phyloP scores from a whole-genome alignment of 495 filamentous ascomycete genomes.

The Penicillium lividum region DNA sequence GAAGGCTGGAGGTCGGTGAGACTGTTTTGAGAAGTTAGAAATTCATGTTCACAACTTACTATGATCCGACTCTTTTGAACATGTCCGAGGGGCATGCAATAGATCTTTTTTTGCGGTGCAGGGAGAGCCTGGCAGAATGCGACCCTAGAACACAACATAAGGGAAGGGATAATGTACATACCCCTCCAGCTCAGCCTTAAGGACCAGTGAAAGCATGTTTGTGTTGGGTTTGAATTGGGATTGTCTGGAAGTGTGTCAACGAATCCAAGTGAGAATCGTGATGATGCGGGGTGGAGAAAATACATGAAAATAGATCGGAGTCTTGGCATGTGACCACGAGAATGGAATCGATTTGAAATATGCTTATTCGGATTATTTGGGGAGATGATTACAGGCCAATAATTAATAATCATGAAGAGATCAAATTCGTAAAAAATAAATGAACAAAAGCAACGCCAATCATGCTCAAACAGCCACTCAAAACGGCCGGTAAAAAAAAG shows the following conservation, averaged over 20 bases:
- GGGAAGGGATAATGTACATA: constrained; percentile 31
- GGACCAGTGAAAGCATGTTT: constrained; percentile 74
- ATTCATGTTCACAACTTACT: background rate
- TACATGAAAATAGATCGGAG: constrained; percentile 20
- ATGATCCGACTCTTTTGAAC: background rate
- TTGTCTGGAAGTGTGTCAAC: constrained; percentile 11
- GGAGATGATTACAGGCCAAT: background rate
- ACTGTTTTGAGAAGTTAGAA: constrained; percentile 45
- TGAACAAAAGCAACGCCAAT: constrained; percentile 32
- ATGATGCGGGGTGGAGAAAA: constrained; percentile 34
- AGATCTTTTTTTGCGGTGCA: constrained; percentile 7
- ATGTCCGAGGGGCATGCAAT: constrained; percentile 7
- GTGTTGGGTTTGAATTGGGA: constrained; percentile 5
- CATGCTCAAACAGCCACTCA: constrained; percentile 33
- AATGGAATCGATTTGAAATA: background rate
- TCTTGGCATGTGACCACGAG: constrained; percentile 30
- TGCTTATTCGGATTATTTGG: too few relatives aligned
- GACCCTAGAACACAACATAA: background rate
- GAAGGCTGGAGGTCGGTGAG: constrained; percentile 85
- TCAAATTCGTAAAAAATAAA: constrained; percentile 17
- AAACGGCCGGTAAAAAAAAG: constrained; percentile 24
- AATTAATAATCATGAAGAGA: background rate
- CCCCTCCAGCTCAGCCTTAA: constrained; percentile 80
- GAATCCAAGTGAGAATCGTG: constrained; percentile 12
- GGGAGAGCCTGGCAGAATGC: background rate